phyloP scores from a whole-genome alignment of 2,329 filamentous ascomycete species.

The Arthrobotrys entomopaga region DNA sequence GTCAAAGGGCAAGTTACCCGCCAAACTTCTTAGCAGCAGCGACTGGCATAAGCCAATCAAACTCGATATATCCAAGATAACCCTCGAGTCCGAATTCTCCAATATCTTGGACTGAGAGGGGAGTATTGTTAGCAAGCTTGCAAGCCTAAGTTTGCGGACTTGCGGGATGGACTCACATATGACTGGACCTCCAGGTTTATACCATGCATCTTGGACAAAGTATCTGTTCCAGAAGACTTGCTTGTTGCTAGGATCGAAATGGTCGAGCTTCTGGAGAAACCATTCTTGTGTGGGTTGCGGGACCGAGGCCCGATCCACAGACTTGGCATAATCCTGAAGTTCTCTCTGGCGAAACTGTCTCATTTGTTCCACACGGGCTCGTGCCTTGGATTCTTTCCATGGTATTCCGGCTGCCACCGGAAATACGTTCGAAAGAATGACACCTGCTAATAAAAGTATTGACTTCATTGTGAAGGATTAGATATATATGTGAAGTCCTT shows the following conservation, averaged over 20 bases:
- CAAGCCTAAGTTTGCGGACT: neutral
- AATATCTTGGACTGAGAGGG: conserved; percentile 55
- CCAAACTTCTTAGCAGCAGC: conserved; percentile 48
- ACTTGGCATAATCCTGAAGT: neutral
- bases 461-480: conserved; percentile 17
- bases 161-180: conserved; percentile 49
- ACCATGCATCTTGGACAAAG: conserved; percentile 57
- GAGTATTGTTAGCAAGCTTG: neutral
- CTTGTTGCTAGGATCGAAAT: conserved; percentile 44
- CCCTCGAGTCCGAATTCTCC: conserved; percentile 51
- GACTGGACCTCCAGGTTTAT: conserved; percentile 57
- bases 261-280: conserved; percentile 56
- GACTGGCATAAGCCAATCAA: conserved; percentile 31
- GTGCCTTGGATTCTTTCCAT: conserved; percentile 32
- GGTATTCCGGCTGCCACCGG: conserved; percentile 2
- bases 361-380: conserved; percentile 12
- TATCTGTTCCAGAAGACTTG: conserved; percentile 55
- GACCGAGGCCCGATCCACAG: neutral
- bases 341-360: conserved; percentile 8
- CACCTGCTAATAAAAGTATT: neutral
- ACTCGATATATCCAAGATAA: conserved; percentile 32
- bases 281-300: conserved; percentile 19
- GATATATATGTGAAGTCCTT: neutral
- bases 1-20: conserved; percentile 33
- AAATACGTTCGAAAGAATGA: conserved; percentile 18